phyloP scores from a whole-genome alignment of 1,139 yeast species.

The Geotrichum macrosporum region DNA sequence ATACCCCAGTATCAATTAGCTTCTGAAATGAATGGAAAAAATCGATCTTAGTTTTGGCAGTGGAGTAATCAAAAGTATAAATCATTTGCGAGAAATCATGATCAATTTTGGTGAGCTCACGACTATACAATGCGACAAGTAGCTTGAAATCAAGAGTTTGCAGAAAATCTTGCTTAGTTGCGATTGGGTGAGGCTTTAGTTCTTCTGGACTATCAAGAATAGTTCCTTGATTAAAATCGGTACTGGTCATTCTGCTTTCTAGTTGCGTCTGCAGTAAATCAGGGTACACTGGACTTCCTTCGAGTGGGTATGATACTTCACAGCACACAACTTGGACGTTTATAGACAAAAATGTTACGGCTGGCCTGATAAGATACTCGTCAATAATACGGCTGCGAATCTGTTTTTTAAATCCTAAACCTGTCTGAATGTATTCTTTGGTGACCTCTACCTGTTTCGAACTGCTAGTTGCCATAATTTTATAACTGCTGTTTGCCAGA shows the following conservation, averaged over 20 bases:
- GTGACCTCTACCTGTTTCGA: conserved; percentile 56
- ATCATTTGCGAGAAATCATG: conserved; percentile 38
- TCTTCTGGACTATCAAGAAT: conserved; percentile 19
- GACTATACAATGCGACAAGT: conserved; percentile 31
- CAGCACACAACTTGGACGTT: conserved; percentile 47
- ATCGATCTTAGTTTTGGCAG: conserved; percentile 35
- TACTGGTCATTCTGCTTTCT: background rate
- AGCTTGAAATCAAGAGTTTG: conserved; percentile 18
- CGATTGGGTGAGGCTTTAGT: conserved; percentile 26
- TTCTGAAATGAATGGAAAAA: conserved; percentile 38
- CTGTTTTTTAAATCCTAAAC: conserved; percentile 48
- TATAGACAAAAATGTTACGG: conserved; percentile 45
- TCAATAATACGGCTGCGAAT: conserved; percentile 45
- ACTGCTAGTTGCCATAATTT: conserved; percentile 55
- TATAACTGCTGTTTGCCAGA: conserved; percentile 42
- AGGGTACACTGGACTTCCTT: conserved; percentile 37
- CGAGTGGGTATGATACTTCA: conserved; percentile 46
- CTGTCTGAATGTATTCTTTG: conserved; percentile 48
- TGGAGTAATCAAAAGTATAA: conserved; percentile 37
- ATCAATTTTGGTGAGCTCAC: conserved; percentile 31
- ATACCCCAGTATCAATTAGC: conserved; percentile 42
- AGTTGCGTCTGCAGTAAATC: conserved; percentile 3
- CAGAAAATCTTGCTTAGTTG: conserved; percentile 18
- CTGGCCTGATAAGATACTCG: conserved; percentile 46
- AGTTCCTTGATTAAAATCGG: background rate